These are phyloP conservation scores for Mycena venus DNA, from an alignment of 768 basidiomycete species.

Conservation along the genomic window DNA sequence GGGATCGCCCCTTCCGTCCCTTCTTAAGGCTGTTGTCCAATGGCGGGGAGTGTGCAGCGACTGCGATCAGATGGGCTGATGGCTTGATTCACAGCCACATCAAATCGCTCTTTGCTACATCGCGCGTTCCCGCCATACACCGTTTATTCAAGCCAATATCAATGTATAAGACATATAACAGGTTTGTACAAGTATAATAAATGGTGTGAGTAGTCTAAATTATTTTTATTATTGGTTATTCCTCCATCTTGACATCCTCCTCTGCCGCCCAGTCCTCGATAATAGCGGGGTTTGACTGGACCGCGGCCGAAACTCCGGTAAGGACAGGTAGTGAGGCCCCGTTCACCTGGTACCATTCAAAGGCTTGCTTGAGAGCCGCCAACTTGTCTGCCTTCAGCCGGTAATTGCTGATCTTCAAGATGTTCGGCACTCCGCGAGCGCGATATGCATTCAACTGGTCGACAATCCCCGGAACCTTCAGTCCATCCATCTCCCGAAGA, in stretches of 20 bases:
- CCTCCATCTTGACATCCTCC: background rate
- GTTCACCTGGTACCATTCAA: background rate
- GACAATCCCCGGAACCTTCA: background rate
- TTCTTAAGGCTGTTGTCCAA: background rate
- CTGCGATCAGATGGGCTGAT: constrained; percentile 3
- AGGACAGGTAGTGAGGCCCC: background rate
- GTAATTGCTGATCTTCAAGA: background rate
- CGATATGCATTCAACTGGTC: background rate
- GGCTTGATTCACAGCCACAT: background rate
- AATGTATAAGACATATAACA: no score
- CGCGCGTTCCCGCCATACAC: no score
- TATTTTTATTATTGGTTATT: background rate
- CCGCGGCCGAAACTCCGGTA: no score
- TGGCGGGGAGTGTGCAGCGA: background rate
- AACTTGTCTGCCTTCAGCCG: background rate
- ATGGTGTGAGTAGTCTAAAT: background rate
- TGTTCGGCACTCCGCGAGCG: background rate
- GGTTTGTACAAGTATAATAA: no score
- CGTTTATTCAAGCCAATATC: no score
- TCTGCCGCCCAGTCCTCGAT: constrained; percentile 38
- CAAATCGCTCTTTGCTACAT: background rate
- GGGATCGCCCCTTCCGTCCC: no score
- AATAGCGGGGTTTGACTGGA: no score
- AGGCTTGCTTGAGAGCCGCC: background rate
- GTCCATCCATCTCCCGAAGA: background rate